Conservation (phyloP, 148 eudicot genomes). For the Euryodendron excelsum region DNA sequence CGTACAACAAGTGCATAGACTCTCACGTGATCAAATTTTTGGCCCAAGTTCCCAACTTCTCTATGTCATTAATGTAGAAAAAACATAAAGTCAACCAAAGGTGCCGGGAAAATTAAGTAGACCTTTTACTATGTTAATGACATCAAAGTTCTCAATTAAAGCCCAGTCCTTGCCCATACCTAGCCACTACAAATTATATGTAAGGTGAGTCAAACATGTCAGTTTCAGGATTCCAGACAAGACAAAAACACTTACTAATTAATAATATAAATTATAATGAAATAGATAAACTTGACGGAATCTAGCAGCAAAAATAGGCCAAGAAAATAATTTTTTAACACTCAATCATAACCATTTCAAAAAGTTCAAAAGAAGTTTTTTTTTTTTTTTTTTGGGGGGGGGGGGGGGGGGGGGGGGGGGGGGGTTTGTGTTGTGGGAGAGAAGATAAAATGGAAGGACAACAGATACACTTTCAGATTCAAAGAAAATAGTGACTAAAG, state of each 20-base stretch:
- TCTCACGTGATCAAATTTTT: not conserved
- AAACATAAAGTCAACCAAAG: not conserved
- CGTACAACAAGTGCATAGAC: too few species aligned
- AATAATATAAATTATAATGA: not conserved
- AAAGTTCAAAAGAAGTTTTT: too few species aligned
- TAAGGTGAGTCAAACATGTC: not conserved
- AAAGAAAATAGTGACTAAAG: not conserved
- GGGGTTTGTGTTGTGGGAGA: too few species aligned
- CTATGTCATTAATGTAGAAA: not conserved
- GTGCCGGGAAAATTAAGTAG: not conserved
- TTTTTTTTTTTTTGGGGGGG: too few species aligned
- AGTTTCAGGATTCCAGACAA: not conserved
- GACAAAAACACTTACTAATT: not conserved
- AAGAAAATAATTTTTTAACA: not conserved
- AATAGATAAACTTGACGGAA: not conserved
- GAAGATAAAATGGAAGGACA: too few species aligned
- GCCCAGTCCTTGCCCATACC: not conserved
- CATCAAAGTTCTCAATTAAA: not conserved
- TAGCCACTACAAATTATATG: not conserved
- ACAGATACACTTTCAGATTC: not conserved
- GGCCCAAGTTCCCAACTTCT: not conserved
- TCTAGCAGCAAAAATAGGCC: not conserved
- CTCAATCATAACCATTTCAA: too few species aligned
- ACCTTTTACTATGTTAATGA: not conserved
- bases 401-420: too few species aligned